These are phyloP conservation scores for Warburgia ugandensis DNA, from an alignment of 164 flowering plant species.

Conservation along the genomic window DNA sequence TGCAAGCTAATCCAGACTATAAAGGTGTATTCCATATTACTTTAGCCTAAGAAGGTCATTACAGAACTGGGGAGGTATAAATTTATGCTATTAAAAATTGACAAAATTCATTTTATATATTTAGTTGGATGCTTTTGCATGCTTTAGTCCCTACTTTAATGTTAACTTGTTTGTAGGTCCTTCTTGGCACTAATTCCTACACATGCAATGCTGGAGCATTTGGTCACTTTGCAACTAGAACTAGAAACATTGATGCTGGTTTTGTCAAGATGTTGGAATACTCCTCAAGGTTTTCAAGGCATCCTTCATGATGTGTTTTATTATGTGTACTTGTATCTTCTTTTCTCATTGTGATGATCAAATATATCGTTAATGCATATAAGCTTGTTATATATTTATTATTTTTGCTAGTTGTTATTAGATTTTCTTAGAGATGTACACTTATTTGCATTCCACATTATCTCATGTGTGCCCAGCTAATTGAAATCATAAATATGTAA, in stretches of 20 bases:
- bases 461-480: too few relatives aligned
- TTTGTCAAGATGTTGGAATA: constrained; percentile 86
- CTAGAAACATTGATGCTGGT: constrained; percentile 97
- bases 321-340: neutral
- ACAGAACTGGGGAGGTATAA: constrained; percentile 99
- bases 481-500: too few relatives aligned
- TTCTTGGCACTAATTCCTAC: constrained; percentile 96
- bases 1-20: constrained; percentile 94
- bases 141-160: too few relatives aligned
- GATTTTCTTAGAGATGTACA: too few relatives aligned
- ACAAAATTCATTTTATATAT: too few relatives aligned
- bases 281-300: constrained; percentile 67
- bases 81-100: too few relatives aligned
- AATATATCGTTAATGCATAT: too few relatives aligned
- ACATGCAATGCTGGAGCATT: constrained; percentile 99
- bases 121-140: too few relatives aligned
- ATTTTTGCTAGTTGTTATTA: too few relatives aligned
- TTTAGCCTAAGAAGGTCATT: constrained; percentile 98
- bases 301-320: neutral
- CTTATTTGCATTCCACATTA: too few relatives aligned
- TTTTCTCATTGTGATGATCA: too few relatives aligned
- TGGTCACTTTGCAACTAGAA: constrained; percentile 99
- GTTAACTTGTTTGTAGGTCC: constrained; percentile 52
- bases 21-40: constrained; percentile 99
- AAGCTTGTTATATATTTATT: too few relatives aligned